These are phyloP conservation scores for Chlamydomonas eustigma DNA, from an alignment of 139 green algal genomes.

Conservation along the genomic window DNA sequence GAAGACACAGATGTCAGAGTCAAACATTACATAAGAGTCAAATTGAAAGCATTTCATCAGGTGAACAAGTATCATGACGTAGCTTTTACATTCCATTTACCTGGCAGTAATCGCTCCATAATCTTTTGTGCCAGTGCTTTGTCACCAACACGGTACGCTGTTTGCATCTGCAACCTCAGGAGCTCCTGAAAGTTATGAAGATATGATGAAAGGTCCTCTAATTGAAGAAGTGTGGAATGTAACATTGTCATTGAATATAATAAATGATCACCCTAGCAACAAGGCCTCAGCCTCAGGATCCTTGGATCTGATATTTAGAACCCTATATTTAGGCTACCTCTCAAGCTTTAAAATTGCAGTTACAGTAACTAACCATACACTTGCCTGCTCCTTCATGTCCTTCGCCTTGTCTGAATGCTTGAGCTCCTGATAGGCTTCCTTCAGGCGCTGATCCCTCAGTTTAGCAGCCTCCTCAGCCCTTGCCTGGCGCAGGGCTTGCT, in stretches of 20 bases:
- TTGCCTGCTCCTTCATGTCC: constrained; percentile 67
- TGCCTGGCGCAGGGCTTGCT: constrained; percentile 57
- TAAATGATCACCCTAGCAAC: too few species aligned
- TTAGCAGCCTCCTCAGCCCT: constrained; percentile 42
- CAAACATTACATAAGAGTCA: too few species aligned
- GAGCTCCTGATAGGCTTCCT: constrained; percentile 69
- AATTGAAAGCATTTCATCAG: too few species aligned
- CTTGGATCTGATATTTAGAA: too few species aligned
- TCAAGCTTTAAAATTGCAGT: too few species aligned
- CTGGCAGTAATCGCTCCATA: constrained; percentile 45
- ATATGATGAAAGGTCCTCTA: not conserved
- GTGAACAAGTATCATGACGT: too few species aligned
- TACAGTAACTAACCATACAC: too few species aligned
- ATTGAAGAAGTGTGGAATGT: not conserved
- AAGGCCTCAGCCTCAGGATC: too few species aligned
- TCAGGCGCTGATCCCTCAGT: constrained; percentile 49
- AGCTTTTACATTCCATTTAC: not conserved
- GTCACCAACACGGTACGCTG: constrained; percentile 80
- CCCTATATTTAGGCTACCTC: too few species aligned
- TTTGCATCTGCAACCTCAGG: constrained; percentile 74
- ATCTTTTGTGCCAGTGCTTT: constrained; percentile 48
- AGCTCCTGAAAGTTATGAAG: constrained; percentile 41
- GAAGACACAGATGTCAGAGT: too few species aligned
- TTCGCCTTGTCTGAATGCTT: constrained; percentile 47
- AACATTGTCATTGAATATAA: too few species aligned